phyloP scores from a whole-genome alignment of 306 rosid genomes.

The Malus sieversii region DNA sequence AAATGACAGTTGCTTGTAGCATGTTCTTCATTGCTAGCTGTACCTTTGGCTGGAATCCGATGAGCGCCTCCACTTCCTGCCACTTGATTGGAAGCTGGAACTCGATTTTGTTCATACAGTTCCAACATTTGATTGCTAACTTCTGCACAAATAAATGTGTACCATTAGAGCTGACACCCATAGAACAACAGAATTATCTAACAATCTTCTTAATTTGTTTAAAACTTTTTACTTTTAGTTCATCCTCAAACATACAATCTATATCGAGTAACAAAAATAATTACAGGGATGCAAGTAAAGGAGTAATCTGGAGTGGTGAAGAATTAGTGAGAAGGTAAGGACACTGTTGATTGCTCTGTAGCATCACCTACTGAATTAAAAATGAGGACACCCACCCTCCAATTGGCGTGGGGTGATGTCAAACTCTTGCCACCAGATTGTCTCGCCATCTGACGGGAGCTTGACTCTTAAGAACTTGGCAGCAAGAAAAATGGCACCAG shows the following conservation, averaged over 20 bases:
- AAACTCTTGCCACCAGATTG: conserved; percentile 99
- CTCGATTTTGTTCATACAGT: conserved; percentile 81
- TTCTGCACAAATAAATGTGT: conserved; percentile 53
- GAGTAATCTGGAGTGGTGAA: neutral
- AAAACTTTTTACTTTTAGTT: neutral
- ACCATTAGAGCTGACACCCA: conserved; percentile 18
- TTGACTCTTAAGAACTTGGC: conserved; percentile 97
- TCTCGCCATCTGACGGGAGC: conserved; percentile 99
- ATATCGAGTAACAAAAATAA: neutral
- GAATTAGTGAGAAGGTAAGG: neutral
- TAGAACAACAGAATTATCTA: neutral
- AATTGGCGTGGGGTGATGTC: conserved; percentile 99
- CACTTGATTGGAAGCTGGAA: conserved; percentile 61
- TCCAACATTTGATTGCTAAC: conserved; percentile 98
- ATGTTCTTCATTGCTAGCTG: conserved; percentile 57
- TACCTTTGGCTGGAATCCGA: conserved; percentile 35
- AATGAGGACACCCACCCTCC: conserved; percentile 90
- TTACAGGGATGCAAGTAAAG: neutral
- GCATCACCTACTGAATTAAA: conserved; percentile 26
- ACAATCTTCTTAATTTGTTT: neutral
- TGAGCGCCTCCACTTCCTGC: conserved; percentile 50
- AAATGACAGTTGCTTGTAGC: conserved; percentile 41
- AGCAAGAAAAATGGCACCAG: conserved; percentile 99
- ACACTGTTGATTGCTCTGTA: conserved; percentile 16
- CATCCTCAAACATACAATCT: neutral